These are phyloP conservation scores for Extremus antarcticus DNA, from an alignment of 495 filamentous ascomycete species.

Conservation along the genomic window DNA sequence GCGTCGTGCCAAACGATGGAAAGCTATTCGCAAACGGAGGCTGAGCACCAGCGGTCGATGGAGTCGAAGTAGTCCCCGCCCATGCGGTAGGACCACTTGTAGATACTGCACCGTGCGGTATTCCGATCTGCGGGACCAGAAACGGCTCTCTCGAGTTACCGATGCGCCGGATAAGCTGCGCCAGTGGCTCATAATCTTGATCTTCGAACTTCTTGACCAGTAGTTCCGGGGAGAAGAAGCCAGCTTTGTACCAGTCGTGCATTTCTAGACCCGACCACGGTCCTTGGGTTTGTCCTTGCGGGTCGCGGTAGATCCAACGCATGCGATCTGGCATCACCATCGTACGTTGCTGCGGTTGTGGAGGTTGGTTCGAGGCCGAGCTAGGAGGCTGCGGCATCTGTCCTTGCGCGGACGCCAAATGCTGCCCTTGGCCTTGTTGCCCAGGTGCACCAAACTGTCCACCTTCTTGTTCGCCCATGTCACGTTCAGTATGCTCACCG, in stretches of 20 bases:
- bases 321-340: constrained; percentile 99
- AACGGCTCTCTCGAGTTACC: constrained; percentile 97
- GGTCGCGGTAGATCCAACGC: constrained; percentile 96
- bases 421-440: not conserved
- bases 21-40: constrained; percentile 93
- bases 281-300: constrained; percentile 80
- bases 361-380: constrained; percentile 43
- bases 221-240: constrained; percentile 90
- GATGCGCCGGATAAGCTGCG: constrained; percentile 87
- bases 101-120: constrained; percentile 55
- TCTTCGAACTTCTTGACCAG: constrained; percentile 92
- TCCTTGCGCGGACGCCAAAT: not conserved
- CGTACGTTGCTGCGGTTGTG: constrained; percentile 62
- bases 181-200: constrained; percentile 87
- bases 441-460: constrained; percentile 11
- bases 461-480: not conserved
- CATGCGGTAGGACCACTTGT: constrained; percentile 28
- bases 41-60: constrained; percentile 45
- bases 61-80: constrained; percentile 37
- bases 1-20: constrained; percentile 92
- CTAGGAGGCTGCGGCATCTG: constrained; percentile 23
- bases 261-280: constrained; percentile 95
- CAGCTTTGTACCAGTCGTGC: constrained; percentile 99
- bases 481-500: not conserved
- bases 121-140: constrained; percentile 90